These are phyloP conservation scores for Colletotrichum lentis DNA, from an alignment of 2,329 filamentous ascomycete genomes.

Conservation along the genomic window DNA sequence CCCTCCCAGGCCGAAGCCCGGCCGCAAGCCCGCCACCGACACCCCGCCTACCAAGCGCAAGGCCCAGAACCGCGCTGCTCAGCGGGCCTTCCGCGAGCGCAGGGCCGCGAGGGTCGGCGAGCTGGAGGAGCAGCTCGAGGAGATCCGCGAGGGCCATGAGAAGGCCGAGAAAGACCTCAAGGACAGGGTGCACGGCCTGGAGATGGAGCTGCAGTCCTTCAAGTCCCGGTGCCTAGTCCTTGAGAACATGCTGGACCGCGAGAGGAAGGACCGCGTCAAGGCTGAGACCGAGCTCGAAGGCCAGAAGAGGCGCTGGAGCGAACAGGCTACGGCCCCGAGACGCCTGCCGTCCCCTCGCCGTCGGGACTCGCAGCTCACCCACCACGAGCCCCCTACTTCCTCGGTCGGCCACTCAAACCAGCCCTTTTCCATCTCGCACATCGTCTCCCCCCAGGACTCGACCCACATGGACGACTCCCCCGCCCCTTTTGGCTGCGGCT, in stretches of 20 bases:
- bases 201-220: slow-evolving; percentile 72
- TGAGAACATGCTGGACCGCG: slow-evolving; percentile 69
- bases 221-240: slow-evolving; percentile 68
- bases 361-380: slow-evolving; percentile 24
- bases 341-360: slow-evolving; percentile 37
- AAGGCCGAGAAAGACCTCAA: slow-evolving; percentile 65
- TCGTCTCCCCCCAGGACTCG: slow-evolving; percentile 63
- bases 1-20: slow-evolving; percentile 85
- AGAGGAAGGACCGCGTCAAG: slow-evolving; percentile 59
- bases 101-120: slow-evolving; percentile 85
- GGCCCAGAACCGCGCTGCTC: slow-evolving; percentile 91
- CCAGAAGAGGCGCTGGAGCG: slow-evolving; percentile 37
- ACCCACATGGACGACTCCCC: slow-evolving; percentile 46
- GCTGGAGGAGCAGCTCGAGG: slow-evolving; percentile 72
- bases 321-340: slow-evolving; percentile 39
- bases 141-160: slow-evolving; percentile 65
- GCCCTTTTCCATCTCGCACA: slow-evolving; percentile 65
- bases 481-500: slow-evolving; percentile 60
- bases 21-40: slow-evolving; percentile 91
- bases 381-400: slow-evolving; percentile 42
- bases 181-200: slow-evolving; percentile 66
- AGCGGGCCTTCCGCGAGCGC: slow-evolving; percentile 88
- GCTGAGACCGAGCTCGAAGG: slow-evolving; percentile 53
- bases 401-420: slow-evolving; percentile 48
- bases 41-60: slow-evolving; percentile 93